Evolutionary conservation across 345 rosid genomes (phyloP).

Genomic region (Arabidopsis suecica): DNA sequence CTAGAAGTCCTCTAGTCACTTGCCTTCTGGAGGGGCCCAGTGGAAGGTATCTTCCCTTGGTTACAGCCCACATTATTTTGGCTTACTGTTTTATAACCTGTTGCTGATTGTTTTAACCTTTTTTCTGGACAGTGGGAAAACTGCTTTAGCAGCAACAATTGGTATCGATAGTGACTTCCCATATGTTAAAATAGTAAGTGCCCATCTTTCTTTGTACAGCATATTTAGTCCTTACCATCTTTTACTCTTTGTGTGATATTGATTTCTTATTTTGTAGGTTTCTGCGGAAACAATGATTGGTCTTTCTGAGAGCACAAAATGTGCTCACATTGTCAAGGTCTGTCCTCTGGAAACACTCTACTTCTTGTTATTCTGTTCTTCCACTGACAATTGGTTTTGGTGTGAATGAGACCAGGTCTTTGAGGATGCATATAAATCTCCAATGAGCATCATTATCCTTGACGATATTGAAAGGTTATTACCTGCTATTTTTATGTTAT

Average conservation of each 20-base stretch:
- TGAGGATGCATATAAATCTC: slow-evolving; percentile 99
- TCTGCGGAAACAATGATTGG: slow-evolving; percentile 98
- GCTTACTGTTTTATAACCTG: slow-evolving; percentile 11
- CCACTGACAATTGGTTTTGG: slow-evolving; percentile 14
- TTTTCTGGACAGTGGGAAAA: slow-evolving; percentile 79
- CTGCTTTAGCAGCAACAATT: slow-evolving; percentile 94
- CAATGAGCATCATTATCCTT: slow-evolving; percentile 91
- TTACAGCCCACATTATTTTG: slow-evolving; percentile 1
- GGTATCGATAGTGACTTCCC: slow-evolving; percentile 97
- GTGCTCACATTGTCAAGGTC: slow-evolving; percentile 94
- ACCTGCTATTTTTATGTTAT: slow-evolving; percentile 10
- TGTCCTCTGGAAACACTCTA: slow-evolving; percentile 26
- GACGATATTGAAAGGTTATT: slow-evolving; percentile 91
- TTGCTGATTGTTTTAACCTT: slow-evolving; percentile 32
- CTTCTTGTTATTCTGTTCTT: background rate
- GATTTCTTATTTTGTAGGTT: slow-evolving; percentile 54
- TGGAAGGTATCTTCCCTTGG: slow-evolving; percentile 82
- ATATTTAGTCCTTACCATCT: background rate
- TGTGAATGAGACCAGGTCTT: slow-evolving; percentile 65
- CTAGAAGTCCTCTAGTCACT: slow-evolving; percentile 91
- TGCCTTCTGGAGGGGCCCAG: slow-evolving; percentile 95
- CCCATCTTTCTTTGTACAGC: slow-evolving; percentile 7
- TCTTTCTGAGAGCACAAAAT: slow-evolving; percentile 95
- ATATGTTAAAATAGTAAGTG: slow-evolving; percentile 93
- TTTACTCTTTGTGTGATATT: slow-evolving; percentile 20